These are phyloP conservation scores for Yamadazyma sp. DNA, from an alignment of 805 yeast genomes.

Conservation along the genomic window DNA sequence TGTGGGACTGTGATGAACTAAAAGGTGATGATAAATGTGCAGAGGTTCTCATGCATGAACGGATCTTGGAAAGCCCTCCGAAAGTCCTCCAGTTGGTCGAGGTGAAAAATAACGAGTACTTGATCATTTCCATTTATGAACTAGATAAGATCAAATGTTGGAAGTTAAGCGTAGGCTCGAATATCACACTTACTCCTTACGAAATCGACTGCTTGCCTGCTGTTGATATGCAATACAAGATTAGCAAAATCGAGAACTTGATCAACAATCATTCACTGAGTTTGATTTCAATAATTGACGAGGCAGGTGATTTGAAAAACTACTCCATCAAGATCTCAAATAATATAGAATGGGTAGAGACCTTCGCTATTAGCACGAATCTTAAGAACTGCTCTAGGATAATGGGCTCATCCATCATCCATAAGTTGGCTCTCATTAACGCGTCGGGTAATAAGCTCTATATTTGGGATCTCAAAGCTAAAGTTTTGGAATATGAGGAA, in stretches of 20 bases:
- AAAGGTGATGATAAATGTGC: conserved; percentile 31
- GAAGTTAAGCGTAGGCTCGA: conserved; percentile 44
- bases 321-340: conserved; percentile 16
- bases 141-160: conserved; percentile 27
- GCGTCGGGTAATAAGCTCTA: conserved; percentile 49
- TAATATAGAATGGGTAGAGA: conserved; percentile 48
- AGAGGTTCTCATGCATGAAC: conserved; percentile 19
- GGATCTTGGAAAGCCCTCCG: conserved; percentile 3
- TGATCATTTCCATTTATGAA: conserved; percentile 11
- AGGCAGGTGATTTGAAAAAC: conserved; percentile 27
- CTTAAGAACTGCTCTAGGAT: conserved; percentile 51
- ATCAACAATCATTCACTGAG: conserved; percentile 17
- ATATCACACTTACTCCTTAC: background rate
- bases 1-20: conserved; percentile 58
- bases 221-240: conserved; percentile 22
- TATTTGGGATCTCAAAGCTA: conserved; percentile 77
- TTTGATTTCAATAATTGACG: conserved; percentile 60
- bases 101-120: conserved; percentile 10
- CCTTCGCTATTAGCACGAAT: conserved; percentile 54
- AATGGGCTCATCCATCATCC: conserved; percentile 68
- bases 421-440: conserved; percentile 75
- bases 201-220: conserved; percentile 31
- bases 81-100: conserved; percentile 13
- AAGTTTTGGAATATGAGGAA: conserved; percentile 65
- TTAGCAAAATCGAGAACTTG: conserved; percentile 46